phyloP scores from a whole-genome alignment of 352 stramenopile genomes.

The Phytophthora podocarpi region DNA sequence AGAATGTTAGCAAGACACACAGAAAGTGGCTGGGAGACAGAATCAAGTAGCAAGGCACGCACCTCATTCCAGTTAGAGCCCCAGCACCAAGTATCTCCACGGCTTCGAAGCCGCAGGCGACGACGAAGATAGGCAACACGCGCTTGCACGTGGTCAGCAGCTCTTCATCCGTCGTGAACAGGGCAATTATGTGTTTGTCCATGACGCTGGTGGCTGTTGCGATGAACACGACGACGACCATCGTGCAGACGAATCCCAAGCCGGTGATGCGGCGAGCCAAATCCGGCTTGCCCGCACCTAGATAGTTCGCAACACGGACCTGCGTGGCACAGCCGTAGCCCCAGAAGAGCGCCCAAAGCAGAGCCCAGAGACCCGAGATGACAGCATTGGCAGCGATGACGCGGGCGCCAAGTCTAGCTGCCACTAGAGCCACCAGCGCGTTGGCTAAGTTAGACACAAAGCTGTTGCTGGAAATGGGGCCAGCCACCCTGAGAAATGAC shows the following conservation, averaged over 20 bases:
- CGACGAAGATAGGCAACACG: constrained; percentile 68
- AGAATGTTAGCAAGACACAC: background rate
- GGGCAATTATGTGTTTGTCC: constrained; percentile 49
- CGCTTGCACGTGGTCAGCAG: constrained; percentile 51
- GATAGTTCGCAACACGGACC: constrained; percentile 77
- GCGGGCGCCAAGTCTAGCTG: constrained; percentile 59
- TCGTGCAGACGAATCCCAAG: constrained; percentile 63
- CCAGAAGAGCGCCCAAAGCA: constrained; percentile 83
- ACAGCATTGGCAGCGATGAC: constrained; percentile 75
- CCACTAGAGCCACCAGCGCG: constrained; percentile 68
- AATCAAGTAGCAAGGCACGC: background rate
- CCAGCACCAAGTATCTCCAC: constrained; percentile 63
- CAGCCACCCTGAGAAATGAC: constrained; percentile 56
- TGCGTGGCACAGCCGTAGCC: constrained; percentile 82
- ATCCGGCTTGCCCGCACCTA: constrained; percentile 60
- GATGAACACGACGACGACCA: constrained; percentile 52
- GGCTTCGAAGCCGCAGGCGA: constrained; percentile 64
- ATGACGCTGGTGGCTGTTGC: constrained; percentile 51
- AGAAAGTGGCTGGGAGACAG: background rate
- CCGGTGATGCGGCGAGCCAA: constrained; percentile 54
- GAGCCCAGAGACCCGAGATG: constrained; percentile 64
- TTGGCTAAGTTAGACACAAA: constrained; percentile 78
- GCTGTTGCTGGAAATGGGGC: constrained; percentile 72
- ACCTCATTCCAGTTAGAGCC: constrained; percentile 77
- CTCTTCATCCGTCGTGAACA: constrained; percentile 64